phyloP scores from a whole-genome alignment of 148 eudicot genomes.

The Fagopyrum esculentum region DNA sequence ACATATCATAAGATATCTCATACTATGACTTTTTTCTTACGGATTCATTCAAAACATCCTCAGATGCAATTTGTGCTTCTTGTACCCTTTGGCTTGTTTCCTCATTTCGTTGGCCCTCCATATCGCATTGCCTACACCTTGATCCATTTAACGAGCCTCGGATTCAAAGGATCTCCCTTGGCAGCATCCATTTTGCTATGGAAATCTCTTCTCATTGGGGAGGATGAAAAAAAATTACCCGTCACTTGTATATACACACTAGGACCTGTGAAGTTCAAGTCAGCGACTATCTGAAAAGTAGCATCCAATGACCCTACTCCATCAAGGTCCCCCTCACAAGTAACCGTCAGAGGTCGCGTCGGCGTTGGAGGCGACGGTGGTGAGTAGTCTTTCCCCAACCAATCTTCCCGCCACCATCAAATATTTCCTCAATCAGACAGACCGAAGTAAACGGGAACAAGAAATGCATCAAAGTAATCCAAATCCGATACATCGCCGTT shows the following conservation, averaged over 20 bases:
- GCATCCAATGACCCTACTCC: conserved; percentile 79
- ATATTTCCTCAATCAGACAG: background rate
- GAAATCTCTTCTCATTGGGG: conserved; percentile 49
- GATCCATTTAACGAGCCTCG: conserved; percentile 39
- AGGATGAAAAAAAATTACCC: conserved; percentile 73
- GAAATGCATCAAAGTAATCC: conserved; percentile 19
- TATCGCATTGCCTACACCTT: conserved; percentile 31
- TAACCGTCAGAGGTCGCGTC: conserved; percentile 74
- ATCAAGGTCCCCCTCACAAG: conserved; percentile 75
- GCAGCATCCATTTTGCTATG: conserved; percentile 62
- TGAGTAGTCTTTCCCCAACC: conserved; percentile 50
- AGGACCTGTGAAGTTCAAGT: conserved; percentile 54
- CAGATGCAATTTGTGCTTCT: conserved; percentile 59
- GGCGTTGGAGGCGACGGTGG: conserved; percentile 96
- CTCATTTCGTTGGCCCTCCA: conserved; percentile 38
- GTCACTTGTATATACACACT: conserved; percentile 63
- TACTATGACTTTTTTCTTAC: conserved; percentile 61
- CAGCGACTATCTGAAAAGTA: conserved; percentile 66
- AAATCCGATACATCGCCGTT: conserved; percentile 17
- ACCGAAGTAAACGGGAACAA: conserved; percentile 12
- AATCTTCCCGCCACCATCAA: background rate
- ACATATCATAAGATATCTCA: conserved; percentile 51
- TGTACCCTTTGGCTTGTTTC: conserved; percentile 42
- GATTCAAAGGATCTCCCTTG: conserved; percentile 55
- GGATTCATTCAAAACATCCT: conserved; percentile 53